phyloP scores from a whole-genome alignment of 2,329 filamentous ascomycete species.

The Sporothrix humicola region DNA sequence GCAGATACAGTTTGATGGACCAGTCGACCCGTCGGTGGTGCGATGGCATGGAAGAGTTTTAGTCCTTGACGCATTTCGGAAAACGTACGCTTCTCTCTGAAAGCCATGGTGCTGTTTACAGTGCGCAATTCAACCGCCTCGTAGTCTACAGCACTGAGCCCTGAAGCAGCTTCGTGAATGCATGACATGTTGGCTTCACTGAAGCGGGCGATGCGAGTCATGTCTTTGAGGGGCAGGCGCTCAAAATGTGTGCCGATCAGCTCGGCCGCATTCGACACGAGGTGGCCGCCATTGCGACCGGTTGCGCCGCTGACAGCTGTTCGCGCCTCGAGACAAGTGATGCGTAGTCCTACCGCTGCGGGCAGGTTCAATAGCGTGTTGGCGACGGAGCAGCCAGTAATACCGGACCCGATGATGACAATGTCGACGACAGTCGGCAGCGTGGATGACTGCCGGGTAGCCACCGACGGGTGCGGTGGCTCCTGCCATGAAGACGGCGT shows the following conservation, averaged over 20 bases:
- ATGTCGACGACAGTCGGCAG: conserved; percentile 40
- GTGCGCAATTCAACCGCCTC: not conserved
- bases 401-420: conserved; percentile 48
- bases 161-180: conserved; percentile 28
- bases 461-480: conserved; percentile 39
- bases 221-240: not conserved
- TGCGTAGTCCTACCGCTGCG: conserved; percentile 36
- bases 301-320: conserved; percentile 43
- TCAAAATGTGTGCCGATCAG: conserved; percentile 35
- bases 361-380: conserved; percentile 39
- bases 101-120: not conserved
- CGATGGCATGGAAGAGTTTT: not conserved
- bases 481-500: conserved; percentile 45
- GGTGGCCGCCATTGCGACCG: conserved; percentile 43
- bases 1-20: not conserved
- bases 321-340: conserved; percentile 40
- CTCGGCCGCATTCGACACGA: conserved; percentile 26
- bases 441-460: conserved; percentile 35
- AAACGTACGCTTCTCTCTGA: conserved; percentile 30
- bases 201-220: conserved; percentile 32
- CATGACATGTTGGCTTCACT: conserved; percentile 33
- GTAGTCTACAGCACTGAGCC: not conserved
- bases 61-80: not conserved
- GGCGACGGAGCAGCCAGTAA: conserved; percentile 45
- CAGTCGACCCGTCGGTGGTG: not conserved